Percentiles rank a stretch among this genome's conserved stretches.
Evolutionary conservation across 2,329 filamentous ascomycete genomes (phyloP).

Genomic region (Ascosphaera apis): DNA sequence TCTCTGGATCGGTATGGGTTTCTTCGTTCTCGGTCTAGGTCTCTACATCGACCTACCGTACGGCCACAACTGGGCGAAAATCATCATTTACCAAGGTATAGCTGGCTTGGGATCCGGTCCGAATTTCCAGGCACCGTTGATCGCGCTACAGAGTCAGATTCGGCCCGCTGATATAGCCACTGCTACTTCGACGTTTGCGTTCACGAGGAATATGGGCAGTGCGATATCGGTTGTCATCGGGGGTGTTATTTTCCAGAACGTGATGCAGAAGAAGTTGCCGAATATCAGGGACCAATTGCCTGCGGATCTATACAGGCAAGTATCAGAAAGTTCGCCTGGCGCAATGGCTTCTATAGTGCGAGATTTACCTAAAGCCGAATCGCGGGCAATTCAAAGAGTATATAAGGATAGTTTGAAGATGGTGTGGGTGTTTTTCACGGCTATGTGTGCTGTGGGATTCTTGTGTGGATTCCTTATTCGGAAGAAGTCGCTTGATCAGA

Average conservation of each 20-base stretch:
- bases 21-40: slow-evolving; percentile 43
- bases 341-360: slow-evolving; percentile 14
- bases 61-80: slow-evolving; percentile 28
- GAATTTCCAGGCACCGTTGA: slow-evolving; percentile 38
- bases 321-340: slow-evolving; percentile 13
- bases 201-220: slow-evolving; percentile 34
- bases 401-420: slow-evolving; percentile 23
- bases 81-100: slow-evolving; percentile 33
- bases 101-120: slow-evolving; percentile 37
- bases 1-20: slow-evolving; percentile 34
- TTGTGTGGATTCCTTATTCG: slow-evolving; percentile 18
- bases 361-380: slow-evolving; percentile 13
- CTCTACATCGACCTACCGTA: slow-evolving; percentile 35
- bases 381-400: slow-evolving; percentile 16
- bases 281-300: slow-evolving; percentile 2
- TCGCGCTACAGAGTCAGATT: slow-evolving; percentile 41
- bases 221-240: slow-evolving; percentile 36
- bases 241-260: slow-evolving; percentile 25
- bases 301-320: slow-evolving; percentile 4
- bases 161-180: slow-evolving; percentile 36
- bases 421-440: slow-evolving; percentile 29
- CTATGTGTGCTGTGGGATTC: slow-evolving; percentile 14
- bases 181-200: slow-evolving; percentile 38
- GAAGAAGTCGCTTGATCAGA: slow-evolving; percentile 16
- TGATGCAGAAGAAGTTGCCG: slow-evolving; percentile 7